Evolutionary conservation across 2,329 filamentous ascomycete genomes (phyloP).

Genomic region (Metarhizium robertsii): DNA sequence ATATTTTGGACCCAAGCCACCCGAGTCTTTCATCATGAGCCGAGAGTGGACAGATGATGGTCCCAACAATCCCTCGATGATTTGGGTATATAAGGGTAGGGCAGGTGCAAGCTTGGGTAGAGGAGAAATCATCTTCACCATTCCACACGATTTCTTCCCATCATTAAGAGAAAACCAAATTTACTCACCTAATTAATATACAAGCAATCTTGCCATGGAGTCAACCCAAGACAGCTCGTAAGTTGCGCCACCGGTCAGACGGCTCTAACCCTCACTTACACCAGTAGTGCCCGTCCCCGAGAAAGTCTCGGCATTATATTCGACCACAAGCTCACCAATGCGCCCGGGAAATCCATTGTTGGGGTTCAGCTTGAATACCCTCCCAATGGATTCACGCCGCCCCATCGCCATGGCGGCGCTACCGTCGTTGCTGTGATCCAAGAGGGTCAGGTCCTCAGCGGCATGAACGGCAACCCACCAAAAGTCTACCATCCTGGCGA

Average conservation of each 20-base stretch:
- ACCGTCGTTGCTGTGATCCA: slow-evolving; percentile 30
- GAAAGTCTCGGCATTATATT: slow-evolving; percentile 6
- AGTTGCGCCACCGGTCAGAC: neutral
- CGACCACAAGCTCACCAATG: slow-evolving; percentile 25
- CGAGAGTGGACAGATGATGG: neutral
- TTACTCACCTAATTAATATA: neutral
- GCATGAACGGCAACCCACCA: slow-evolving; percentile 39
- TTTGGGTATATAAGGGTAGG: neutral
- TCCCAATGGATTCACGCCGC: slow-evolving; percentile 28
- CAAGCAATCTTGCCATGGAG: neutral
- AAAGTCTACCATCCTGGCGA: slow-evolving; percentile 25
- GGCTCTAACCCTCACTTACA: slow-evolving; percentile 9
- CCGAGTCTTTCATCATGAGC: neutral
- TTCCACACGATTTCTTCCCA: neutral
- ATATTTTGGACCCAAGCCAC: neutral
- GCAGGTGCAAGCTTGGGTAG: too few relatives aligned
- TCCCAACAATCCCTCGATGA: too few relatives aligned
- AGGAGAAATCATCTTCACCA: neutral
- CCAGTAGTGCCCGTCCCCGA: slow-evolving; percentile 5
- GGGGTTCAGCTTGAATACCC: slow-evolving; percentile 26
- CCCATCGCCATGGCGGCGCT: slow-evolving; percentile 35
- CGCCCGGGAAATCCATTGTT: slow-evolving; percentile 29
- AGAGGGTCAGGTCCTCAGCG: slow-evolving; percentile 30
- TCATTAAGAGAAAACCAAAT: neutral
- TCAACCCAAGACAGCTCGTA: neutral